Evolutionary conservation across 176 grass and related monocot species (phyloP).

Genomic region (Ensete glaucum): DNA sequence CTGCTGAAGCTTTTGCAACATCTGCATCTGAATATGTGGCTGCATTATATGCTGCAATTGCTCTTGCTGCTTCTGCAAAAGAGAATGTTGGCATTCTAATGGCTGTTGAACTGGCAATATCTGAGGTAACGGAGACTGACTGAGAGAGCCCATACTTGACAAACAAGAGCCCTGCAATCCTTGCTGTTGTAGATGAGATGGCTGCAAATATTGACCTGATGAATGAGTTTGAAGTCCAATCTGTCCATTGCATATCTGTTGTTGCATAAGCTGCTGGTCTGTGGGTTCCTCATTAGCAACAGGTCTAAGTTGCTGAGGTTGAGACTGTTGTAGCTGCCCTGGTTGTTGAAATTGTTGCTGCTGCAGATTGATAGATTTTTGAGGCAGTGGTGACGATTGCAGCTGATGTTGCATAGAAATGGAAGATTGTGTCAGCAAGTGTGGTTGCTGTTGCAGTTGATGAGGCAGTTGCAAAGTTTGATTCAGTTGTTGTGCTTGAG

Average conservation of each 20-base stretch:
- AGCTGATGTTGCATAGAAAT: conserved; percentile 22
- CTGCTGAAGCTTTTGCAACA: conserved; percentile 93
- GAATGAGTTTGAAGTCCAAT: conserved; percentile 41
- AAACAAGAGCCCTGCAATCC: conserved; percentile 24
- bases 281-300: conserved; percentile 30
- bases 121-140: conserved; percentile 37
- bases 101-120: conserved; percentile 46
- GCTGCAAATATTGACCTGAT: conserved; percentile 51
- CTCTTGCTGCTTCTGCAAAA: conserved; percentile 71
- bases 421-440: conserved; percentile 30
- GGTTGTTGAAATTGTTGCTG: conserved; percentile 35
- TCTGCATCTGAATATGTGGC: conserved; percentile 71
- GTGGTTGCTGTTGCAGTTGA: conserved; percentile 39
- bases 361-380: conserved; percentile 46
- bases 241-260: conserved; percentile 35
- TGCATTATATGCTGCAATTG: conserved; percentile 74
- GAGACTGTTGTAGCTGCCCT: conserved; percentile 10
- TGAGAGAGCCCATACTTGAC: conserved; percentile 34
- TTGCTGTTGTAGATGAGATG: conserved; percentile 68
- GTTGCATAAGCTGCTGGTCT: conserved; percentile 50
- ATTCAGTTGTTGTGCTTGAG: conserved; percentile 22
- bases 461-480: conserved; percentile 36
- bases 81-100: conserved; percentile 62
- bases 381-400: conserved; percentile 42
- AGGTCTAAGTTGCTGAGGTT: conserved; percentile 43